Evolutionary conservation across 2,329 filamentous ascomycete genomes (phyloP).

Genomic region (Davidsoniella virescens): DNA sequence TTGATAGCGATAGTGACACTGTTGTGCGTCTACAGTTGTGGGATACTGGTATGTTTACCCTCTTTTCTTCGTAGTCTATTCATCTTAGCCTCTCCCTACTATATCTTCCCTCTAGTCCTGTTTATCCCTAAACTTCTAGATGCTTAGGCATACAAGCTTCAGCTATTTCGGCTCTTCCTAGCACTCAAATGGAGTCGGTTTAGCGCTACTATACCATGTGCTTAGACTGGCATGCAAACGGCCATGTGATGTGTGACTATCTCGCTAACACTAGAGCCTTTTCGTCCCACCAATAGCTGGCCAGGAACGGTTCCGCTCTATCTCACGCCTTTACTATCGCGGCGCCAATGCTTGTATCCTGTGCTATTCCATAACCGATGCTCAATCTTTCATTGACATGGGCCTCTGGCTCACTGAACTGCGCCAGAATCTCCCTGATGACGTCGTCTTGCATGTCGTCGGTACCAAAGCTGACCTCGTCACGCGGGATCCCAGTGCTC

Average conservation of each 20-base stretch:
- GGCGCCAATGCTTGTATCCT: slow-evolving; percentile 87
- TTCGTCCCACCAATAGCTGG: slow-evolving; percentile 37
- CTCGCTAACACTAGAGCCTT: not conserved
- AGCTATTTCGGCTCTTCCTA: slow-evolving; percentile 7
- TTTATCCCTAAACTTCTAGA: slow-evolving; percentile 5
- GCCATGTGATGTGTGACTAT: too few relatives aligned
- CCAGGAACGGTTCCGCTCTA: slow-evolving; percentile 87
- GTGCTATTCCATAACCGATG: slow-evolving; percentile 87
- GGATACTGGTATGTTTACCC: slow-evolving; percentile 54
- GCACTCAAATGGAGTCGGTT: not conserved
- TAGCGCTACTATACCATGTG: not conserved
- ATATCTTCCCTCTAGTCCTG: not conserved
- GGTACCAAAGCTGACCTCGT: slow-evolving; percentile 90
- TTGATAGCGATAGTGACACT: slow-evolving; percentile 72
- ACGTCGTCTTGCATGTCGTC: slow-evolving; percentile 83
- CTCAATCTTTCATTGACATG: slow-evolving; percentile 78
- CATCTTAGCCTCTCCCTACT: slow-evolving; percentile 1
- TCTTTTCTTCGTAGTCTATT: slow-evolving; percentile 10
- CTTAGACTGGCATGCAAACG: not conserved
- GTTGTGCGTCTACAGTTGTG: slow-evolving; percentile 86
- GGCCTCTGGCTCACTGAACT: slow-evolving; percentile 79
- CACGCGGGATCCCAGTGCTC: slow-evolving; percentile 58
- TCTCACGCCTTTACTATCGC: slow-evolving; percentile 90
- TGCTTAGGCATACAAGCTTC: too few relatives aligned
- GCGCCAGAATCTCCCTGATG: slow-evolving; percentile 57